A percentile compares a stretch with the other conserved stretches of the same genome.
Conservation (phyloP, 106 monocot species). For the Agapanthus africanus region DNA sequence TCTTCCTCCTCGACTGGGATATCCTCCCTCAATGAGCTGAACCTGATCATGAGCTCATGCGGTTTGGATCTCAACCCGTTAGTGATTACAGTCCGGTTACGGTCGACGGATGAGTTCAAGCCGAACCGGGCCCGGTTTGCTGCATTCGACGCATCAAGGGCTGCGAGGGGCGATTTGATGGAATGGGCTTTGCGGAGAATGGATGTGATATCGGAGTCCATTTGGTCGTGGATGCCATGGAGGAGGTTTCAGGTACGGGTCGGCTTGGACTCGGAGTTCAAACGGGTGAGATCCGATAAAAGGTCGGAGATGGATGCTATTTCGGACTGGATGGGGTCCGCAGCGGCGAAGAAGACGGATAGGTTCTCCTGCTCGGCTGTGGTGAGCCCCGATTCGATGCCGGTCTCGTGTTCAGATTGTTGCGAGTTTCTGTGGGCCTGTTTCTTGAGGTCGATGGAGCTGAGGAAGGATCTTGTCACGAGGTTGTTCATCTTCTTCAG, state of each 20-base stretch:
- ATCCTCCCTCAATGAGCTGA: constrained; percentile 34
- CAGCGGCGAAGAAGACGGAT: constrained; percentile 30
- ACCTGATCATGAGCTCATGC: constrained; percentile 52
- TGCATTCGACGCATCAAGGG: constrained; percentile 54
- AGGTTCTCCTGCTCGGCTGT: constrained; percentile 39
- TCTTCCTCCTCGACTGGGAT: constrained; percentile 34
- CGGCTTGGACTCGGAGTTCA: constrained; percentile 53
- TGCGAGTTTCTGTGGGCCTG: too few species aligned
- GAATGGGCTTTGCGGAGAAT: constrained; percentile 56
- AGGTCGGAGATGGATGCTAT: constrained; percentile 25
- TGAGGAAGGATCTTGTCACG: constrained; percentile 42
- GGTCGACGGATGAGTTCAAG: constrained; percentile 50
- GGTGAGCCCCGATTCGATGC: constrained; percentile 16
- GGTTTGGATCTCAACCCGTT: constrained; percentile 39
- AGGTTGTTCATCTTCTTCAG: constrained; percentile 55
- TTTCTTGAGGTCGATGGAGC: constrained; percentile 47
- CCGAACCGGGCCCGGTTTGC: constrained; percentile 35
- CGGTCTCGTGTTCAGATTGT: constrained; percentile 10
- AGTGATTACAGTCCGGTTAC: constrained; percentile 52
- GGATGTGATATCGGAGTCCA: constrained; percentile 45
- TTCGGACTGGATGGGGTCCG: constrained; percentile 26
- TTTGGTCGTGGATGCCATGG: constrained; percentile 43
- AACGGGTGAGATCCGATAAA: constrained; percentile 28
- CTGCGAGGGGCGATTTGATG: constrained; percentile 32
- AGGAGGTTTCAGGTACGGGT: constrained; percentile 36